phyloP scores from a whole-genome alignment of 2,329 filamentous ascomycete genomes.

The Coniochaeta sp. region DNA sequence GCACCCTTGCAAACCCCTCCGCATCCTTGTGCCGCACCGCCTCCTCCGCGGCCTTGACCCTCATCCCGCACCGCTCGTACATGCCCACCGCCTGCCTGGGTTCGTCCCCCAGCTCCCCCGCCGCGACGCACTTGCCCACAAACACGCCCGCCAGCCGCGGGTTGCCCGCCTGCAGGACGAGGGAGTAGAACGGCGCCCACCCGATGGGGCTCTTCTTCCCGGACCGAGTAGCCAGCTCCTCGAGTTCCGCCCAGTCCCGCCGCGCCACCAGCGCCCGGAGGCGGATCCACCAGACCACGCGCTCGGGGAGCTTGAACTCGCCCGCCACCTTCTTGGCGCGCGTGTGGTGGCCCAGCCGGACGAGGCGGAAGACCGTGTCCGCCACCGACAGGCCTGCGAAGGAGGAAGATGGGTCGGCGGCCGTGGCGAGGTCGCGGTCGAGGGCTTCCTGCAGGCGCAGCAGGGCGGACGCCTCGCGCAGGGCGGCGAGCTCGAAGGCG shows the following conservation, averaged over 20 bases:
- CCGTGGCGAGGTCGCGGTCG: slow-evolving; percentile 79
- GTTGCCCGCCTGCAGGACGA: slow-evolving; percentile 82
- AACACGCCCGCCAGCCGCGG: slow-evolving; percentile 77
- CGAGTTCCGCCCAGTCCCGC: slow-evolving; percentile 86
- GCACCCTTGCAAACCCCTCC: slow-evolving; percentile 64
- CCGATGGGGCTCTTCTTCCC: slow-evolving; percentile 84
- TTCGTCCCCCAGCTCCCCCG: slow-evolving; percentile 45
- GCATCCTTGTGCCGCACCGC: slow-evolving; percentile 75
- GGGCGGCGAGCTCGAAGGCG: slow-evolving; percentile 61
- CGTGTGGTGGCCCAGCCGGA: slow-evolving; percentile 73
- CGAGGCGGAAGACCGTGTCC: slow-evolving; percentile 84
- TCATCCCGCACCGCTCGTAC: slow-evolving; percentile 94
- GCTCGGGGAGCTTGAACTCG: slow-evolving; percentile 91
- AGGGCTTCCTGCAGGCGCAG: slow-evolving; percentile 81
- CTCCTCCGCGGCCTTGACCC: slow-evolving; percentile 85
- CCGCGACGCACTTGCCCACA: slow-evolving; percentile 71
- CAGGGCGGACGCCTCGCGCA: slow-evolving; percentile 75
- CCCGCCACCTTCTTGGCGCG: slow-evolving; percentile 80
- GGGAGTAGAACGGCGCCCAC: slow-evolving; percentile 96
- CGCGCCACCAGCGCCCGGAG: slow-evolving; percentile 83
- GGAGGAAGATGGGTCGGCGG: no score
- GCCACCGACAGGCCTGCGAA: slow-evolving; percentile 84
- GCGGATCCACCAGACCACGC: slow-evolving; percentile 82
- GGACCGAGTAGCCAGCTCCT: slow-evolving; percentile 72
- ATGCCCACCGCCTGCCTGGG: slow-evolving; percentile 71